Evolutionary conservation across 192 early-diverging fungal genomes (phyloP).

Genomic region (Coemansia sp.): DNA sequence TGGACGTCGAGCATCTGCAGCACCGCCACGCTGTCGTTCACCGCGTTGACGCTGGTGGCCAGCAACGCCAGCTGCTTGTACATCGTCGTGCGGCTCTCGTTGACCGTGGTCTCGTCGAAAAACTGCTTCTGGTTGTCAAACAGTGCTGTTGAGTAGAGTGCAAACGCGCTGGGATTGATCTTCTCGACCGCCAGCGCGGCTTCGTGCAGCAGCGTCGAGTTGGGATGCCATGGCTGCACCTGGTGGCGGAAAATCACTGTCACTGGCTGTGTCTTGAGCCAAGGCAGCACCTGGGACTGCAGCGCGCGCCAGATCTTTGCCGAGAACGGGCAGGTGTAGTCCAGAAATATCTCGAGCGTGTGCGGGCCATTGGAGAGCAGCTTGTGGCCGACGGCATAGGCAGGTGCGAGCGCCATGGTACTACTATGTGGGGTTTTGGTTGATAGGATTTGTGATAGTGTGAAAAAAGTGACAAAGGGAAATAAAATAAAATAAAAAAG

Average conservation of each 20-base stretch:
- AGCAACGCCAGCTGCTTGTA: constrained; percentile 57
- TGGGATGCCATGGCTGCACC: constrained; percentile 84
- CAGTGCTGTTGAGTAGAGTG: constrained; percentile 54
- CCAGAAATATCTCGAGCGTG: constrained; percentile 48
- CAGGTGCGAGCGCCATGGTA: constrained; percentile 22
- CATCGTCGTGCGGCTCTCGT: constrained; percentile 57
- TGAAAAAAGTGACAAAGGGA: not conserved
- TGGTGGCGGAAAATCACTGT: constrained; percentile 78
- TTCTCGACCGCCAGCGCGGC: constrained; percentile 70
- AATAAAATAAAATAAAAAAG: not conserved
- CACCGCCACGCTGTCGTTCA: constrained; percentile 45
- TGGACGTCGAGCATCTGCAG: constrained; percentile 57
- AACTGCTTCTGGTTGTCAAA: constrained; percentile 62
- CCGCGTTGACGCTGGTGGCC: constrained; percentile 51
- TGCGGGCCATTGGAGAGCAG: constrained; percentile 14
- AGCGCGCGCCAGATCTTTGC: constrained; percentile 60
- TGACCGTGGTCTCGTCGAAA: constrained; percentile 66
- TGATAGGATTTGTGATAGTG: not conserved
- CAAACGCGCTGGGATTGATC: constrained; percentile 59
- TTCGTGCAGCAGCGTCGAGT: constrained; percentile 72
- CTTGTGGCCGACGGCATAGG: constrained; percentile 33
- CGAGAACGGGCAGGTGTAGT: constrained; percentile 66
- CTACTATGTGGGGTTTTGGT: not conserved
- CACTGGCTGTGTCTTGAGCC: constrained; percentile 46
- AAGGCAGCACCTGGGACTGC: constrained; percentile 58